phyloP scores from a whole-genome alignment of 352 stramenopile species.

The Lagenidium sp. region DNA sequence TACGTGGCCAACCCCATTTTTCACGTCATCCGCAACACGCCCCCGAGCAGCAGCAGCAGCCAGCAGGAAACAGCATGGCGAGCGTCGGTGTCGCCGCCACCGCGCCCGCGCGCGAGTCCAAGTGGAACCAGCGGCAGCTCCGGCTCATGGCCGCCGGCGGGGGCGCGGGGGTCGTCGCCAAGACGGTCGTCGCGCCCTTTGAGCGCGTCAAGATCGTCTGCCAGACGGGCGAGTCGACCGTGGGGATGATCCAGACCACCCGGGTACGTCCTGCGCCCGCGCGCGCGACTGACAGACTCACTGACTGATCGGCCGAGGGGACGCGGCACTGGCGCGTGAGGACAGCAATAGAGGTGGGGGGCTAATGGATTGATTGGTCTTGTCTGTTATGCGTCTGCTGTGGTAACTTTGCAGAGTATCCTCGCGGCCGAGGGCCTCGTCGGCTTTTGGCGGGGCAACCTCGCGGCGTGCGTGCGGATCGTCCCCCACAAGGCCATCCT shows the following conservation, averaged over 20 bases:
- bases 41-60: too few species aligned
- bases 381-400: too few species aligned
- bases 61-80: too few species aligned
- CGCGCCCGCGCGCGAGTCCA: constrained; percentile 7
- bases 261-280: constrained; percentile 8
- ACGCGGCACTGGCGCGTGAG: too few species aligned
- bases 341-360: too few species aligned
- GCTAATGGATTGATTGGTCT: too few species aligned
- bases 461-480: constrained; percentile 67
- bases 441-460: constrained; percentile 73
- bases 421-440: constrained; percentile 39
- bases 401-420: constrained; percentile 26
- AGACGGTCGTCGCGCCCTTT: constrained; percentile 75
- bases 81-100: background rate
- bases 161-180: constrained; percentile 63
- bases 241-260: constrained; percentile 67
- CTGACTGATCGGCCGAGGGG: too few species aligned
- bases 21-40: too few species aligned
- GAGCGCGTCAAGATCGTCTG: constrained; percentile 84
- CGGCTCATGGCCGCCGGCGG: constrained; percentile 62
- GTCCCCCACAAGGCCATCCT: constrained; percentile 72
- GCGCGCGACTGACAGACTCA: too few species aligned
- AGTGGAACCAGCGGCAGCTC: constrained; percentile 50
- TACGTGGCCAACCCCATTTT: too few species aligned
- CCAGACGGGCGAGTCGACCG: constrained; percentile 61